phyloP scores from a whole-genome alignment of 2,329 filamentous ascomycete species.

The Mariannaea elegans region DNA sequence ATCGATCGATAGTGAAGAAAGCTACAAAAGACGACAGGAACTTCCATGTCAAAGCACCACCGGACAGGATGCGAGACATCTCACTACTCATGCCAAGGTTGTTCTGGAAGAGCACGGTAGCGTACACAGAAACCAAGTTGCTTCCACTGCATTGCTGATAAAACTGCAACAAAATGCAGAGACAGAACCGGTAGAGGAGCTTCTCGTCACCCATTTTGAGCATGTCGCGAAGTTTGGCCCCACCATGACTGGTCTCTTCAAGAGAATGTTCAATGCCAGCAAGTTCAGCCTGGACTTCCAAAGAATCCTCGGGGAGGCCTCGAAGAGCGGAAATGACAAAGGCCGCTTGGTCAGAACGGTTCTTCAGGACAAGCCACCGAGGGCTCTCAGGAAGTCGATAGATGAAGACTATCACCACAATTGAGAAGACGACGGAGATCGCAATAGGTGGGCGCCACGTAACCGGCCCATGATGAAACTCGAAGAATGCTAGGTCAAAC shows the following conservation, averaged over 20 bases:
- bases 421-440: slow-evolving; percentile 43
- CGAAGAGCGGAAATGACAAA: slow-evolving; percentile 49
- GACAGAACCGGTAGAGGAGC: slow-evolving; percentile 53
- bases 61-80: slow-evolving; percentile 34
- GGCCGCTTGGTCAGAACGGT: slow-evolving; percentile 40
- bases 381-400: slow-evolving; percentile 48
- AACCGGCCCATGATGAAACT: slow-evolving; percentile 39
- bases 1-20: slow-evolving; percentile 37
- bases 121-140: slow-evolving; percentile 38
- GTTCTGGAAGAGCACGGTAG: slow-evolving; percentile 36
- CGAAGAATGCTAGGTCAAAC: slow-evolving; percentile 54
- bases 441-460: slow-evolving; percentile 47
- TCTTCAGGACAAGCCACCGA: slow-evolving; percentile 47
- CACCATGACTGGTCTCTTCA: slow-evolving; percentile 49
- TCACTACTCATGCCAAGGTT: slow-evolving; percentile 31
- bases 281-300: slow-evolving; percentile 52
- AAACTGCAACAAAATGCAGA: slow-evolving; percentile 43
- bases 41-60: slow-evolving; percentile 41
- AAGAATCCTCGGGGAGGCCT: slow-evolving; percentile 46
- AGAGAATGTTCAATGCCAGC: slow-evolving; percentile 57
- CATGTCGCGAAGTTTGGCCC: slow-evolving; percentile 52
- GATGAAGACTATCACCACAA: slow-evolving; percentile 43
- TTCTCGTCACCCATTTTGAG: slow-evolving; percentile 59
- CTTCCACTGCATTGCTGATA: slow-evolving; percentile 39
- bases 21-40: slow-evolving; percentile 37